phyloP scores from a whole-genome alignment of 352 stramenopile genomes.

The Pseudoperonospora humuli region DNA sequence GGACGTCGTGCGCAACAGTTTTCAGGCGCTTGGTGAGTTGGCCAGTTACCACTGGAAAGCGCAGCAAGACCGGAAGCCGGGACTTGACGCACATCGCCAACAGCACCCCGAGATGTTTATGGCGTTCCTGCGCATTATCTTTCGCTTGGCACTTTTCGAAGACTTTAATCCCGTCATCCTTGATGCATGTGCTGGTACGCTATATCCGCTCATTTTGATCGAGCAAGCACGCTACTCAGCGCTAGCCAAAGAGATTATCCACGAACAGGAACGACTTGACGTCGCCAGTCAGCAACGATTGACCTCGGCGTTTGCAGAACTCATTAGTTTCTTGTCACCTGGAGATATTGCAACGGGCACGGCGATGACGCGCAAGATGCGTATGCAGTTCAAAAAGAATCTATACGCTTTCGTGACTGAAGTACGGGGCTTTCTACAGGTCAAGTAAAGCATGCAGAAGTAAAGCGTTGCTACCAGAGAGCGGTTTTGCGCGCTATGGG shows the following conservation, averaged over 20 bases:
- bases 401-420: slow-evolving; percentile 76
- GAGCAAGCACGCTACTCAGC: slow-evolving; percentile 62
- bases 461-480: slow-evolving; percentile 3
- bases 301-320: slow-evolving; percentile 46
- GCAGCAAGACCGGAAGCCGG: slow-evolving; percentile 33
- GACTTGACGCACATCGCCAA: slow-evolving; percentile 38
- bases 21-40: slow-evolving; percentile 73
- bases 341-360: slow-evolving; percentile 54
- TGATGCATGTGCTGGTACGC: slow-evolving; percentile 52
- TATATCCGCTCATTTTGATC: slow-evolving; percentile 80
- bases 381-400: slow-evolving; percentile 72
- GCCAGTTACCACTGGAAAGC: slow-evolving; percentile 65
- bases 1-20: slow-evolving; percentile 75
- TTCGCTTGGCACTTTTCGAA: slow-evolving; percentile 75
- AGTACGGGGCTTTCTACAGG: slow-evolving; percentile 74
- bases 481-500: neutral
- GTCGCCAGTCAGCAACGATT: slow-evolving; percentile 41
- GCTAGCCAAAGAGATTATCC: slow-evolving; percentile 58
- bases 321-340: slow-evolving; percentile 59
- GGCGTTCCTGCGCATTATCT: slow-evolving; percentile 67
- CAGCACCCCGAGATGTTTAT: slow-evolving; percentile 58
- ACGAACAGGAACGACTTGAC: slow-evolving; percentile 37
- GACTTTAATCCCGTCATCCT: slow-evolving; percentile 70
- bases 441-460: slow-evolving; percentile 36
- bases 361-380: slow-evolving; percentile 58